A percentile compares a stretch with the other conserved stretches of the same genome.
These are phyloP conservation scores for Diutina neorugosa DNA, from an alignment of 1,139 yeast genomes.

Conservation along the genomic window DNA sequence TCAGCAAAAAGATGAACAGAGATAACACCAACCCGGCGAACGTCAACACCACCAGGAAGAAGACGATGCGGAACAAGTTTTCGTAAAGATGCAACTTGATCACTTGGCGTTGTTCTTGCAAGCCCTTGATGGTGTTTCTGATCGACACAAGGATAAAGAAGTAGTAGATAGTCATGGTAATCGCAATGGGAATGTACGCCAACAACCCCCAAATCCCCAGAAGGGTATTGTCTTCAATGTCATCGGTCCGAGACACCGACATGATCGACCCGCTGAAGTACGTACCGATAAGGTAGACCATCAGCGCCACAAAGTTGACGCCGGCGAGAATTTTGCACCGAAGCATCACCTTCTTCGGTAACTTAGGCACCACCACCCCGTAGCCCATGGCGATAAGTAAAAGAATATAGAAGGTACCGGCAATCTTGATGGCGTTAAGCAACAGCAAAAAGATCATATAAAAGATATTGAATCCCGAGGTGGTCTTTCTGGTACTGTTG, in stretches of 20 bases:
- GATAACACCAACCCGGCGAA: constrained; percentile 55
- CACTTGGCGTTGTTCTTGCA: constrained; percentile 80
- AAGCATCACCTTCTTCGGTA: constrained; percentile 67
- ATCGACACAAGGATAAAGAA: constrained; percentile 63
- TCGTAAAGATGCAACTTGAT: constrained; percentile 84
- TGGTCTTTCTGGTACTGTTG: constrained; percentile 44
- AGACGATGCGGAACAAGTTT: constrained; percentile 61
- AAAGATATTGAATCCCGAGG: constrained; percentile 17
- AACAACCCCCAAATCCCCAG: constrained; percentile 17
- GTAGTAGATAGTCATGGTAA: constrained; percentile 65
- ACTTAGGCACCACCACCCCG: constrained; percentile 82
- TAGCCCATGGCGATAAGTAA: constrained; percentile 84
- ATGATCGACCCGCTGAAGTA: constrained; percentile 29
- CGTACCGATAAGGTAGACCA: constrained; percentile 55
- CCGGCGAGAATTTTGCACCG: constrained; percentile 70
- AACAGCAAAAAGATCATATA: constrained; percentile 71
- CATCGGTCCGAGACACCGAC: constrained; percentile 15
- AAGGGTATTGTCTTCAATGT: constrained; percentile 12
- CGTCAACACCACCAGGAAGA: constrained; percentile 45
- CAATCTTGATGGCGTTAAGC: constrained; percentile 68
- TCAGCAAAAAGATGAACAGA: constrained; percentile 59
- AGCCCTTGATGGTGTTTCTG: constrained; percentile 57
- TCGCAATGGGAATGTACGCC: constrained; percentile 56
- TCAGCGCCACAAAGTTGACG: constrained; percentile 56
- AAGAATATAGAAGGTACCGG: constrained; percentile 80